These are phyloP conservation scores for Trichoderma lentiforme DNA, from an alignment of 2,329 filamentous ascomycete genomes.

Conservation along the genomic window DNA sequence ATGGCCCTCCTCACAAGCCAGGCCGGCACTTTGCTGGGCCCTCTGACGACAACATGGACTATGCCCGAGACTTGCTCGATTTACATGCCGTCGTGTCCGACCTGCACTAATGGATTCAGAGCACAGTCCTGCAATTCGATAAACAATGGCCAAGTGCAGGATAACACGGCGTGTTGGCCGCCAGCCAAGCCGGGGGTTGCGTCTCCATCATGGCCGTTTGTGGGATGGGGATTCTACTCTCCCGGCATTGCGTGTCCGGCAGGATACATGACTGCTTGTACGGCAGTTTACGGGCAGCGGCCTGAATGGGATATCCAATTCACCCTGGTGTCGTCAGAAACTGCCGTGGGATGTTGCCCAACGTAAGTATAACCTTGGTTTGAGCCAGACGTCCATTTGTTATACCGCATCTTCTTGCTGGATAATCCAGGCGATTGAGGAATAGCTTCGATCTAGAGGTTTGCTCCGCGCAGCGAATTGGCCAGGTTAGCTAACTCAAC, in stretches of 20 bases:
- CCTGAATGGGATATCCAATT: slow-evolving; percentile 29
- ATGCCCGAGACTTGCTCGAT: slow-evolving; percentile 23
- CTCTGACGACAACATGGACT: slow-evolving; percentile 27
- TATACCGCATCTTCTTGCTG: not conserved
- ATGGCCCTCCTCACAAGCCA: slow-evolving; percentile 21
- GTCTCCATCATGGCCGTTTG: slow-evolving; percentile 22
- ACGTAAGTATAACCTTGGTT: slow-evolving; percentile 22
- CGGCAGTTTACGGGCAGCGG: slow-evolving; percentile 23
- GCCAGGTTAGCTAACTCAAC: not conserved
- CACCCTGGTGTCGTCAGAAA: slow-evolving; percentile 27
- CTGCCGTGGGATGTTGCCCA: slow-evolving; percentile 34
- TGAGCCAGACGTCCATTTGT: not conserved
- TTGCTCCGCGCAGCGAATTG: not conserved
- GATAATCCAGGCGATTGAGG: not conserved
- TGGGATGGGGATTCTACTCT: slow-evolving; percentile 37
- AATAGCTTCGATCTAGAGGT: not conserved
- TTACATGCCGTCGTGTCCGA: slow-evolving; percentile 22
- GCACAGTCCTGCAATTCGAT: slow-evolving; percentile 25
- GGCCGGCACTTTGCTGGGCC: slow-evolving; percentile 24
- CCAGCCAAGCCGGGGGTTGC: slow-evolving; percentile 18
- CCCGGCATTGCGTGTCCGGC: slow-evolving; percentile 33
- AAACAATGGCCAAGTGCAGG: slow-evolving; percentile 19
- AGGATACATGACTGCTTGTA: slow-evolving; percentile 33
- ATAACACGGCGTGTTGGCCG: slow-evolving; percentile 32
- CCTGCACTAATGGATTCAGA: slow-evolving; percentile 26